Percentiles rank a stretch among this genome's conserved stretches.
phyloP scores from a whole-genome alignment of 1,284 basidiomycete species.

The Pseudozyma sp. region DNA sequence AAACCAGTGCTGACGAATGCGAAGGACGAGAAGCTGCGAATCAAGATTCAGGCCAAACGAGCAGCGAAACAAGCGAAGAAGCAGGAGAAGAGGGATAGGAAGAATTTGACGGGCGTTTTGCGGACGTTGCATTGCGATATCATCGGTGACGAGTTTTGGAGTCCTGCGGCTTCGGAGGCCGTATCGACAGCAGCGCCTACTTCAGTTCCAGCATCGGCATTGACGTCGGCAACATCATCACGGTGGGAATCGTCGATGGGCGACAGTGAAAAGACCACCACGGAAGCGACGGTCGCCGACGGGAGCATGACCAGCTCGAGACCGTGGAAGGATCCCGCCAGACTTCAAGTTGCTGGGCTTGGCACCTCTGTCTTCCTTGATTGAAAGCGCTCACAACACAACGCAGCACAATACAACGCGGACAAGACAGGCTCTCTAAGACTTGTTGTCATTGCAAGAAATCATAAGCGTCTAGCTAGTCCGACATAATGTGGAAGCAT shows the following conservation, averaged over 20 bases:
- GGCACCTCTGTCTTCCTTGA: slow-evolving; percentile 39
- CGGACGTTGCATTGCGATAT: slow-evolving; percentile 66
- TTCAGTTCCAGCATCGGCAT: slow-evolving; percentile 24
- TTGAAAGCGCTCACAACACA: slow-evolving; percentile 2
- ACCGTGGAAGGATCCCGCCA: slow-evolving; percentile 30
- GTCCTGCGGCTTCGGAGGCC: not conserved
- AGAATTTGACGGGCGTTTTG: slow-evolving; percentile 35
- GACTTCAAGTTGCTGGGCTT: slow-evolving; percentile 28
- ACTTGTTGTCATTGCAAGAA: not conserved
- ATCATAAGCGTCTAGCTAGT: not conserved
- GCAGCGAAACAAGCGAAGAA: slow-evolving; percentile 31
- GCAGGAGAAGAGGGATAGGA: slow-evolving; percentile 39
- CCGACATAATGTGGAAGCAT: not conserved
- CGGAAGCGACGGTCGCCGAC: slow-evolving; percentile 31
- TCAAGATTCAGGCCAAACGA: slow-evolving; percentile 23
- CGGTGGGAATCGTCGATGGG: no score
- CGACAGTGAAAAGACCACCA: not conserved
- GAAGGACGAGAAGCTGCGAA: slow-evolving; percentile 35
- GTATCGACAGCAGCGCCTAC: not conserved
- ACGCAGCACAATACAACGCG: not conserved
- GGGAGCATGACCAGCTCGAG: slow-evolving; percentile 13
- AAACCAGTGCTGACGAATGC: slow-evolving; percentile 18
- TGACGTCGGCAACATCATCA: not conserved
- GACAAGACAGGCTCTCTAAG: not conserved
- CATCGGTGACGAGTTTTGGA: slow-evolving; percentile 64